These are phyloP conservation scores for Yamagishiella unicocca DNA, from an alignment of 139 green algal genomes.

Conservation along the genomic window DNA sequence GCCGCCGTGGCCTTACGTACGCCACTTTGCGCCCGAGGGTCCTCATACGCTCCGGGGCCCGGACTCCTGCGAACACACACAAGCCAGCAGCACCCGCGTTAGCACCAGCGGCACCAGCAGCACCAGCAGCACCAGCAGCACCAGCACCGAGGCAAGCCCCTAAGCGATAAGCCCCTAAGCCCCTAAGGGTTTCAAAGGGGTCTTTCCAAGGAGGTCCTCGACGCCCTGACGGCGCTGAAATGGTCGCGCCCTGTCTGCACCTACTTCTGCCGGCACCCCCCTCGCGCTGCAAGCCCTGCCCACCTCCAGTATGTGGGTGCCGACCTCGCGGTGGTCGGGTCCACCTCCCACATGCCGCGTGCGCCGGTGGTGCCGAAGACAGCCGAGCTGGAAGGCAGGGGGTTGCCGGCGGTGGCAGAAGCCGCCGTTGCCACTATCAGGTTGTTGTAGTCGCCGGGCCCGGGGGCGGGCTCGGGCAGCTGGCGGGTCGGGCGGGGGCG, in stretches of 20 bases:
- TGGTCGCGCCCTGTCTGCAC: no score
- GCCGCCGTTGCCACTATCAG: neutral
- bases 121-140: no score
- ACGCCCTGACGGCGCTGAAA: no score
- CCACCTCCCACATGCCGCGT: slow-evolving; percentile 28
- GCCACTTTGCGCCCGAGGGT: neutral
- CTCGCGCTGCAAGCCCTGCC: neutral
- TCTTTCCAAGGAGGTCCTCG: no score
- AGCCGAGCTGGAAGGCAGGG: neutral
- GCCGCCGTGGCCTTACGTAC: neutral
- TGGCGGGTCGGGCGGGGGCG: neutral
- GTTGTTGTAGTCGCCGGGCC: slow-evolving; percentile 33
- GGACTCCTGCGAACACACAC: slow-evolving; percentile 12
- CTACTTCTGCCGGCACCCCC: no score
- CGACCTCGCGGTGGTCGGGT: neutral
- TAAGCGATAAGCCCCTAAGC: no score
- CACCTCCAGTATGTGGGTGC: slow-evolving; percentile 39
- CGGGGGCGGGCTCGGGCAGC: neutral
- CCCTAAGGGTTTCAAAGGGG: no score
- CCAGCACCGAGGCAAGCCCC: no score
- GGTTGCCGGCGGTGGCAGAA: no score
- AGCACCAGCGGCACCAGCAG: no score
- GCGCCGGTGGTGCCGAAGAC: slow-evolving; percentile 12
- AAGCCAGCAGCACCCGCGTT: no score
- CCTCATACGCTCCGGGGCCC: slow-evolving; percentile 35